These are phyloP conservation scores for Sporothrix protearum DNA, from an alignment of 2,329 filamentous ascomycete genomes.

Conservation along the genomic window DNA sequence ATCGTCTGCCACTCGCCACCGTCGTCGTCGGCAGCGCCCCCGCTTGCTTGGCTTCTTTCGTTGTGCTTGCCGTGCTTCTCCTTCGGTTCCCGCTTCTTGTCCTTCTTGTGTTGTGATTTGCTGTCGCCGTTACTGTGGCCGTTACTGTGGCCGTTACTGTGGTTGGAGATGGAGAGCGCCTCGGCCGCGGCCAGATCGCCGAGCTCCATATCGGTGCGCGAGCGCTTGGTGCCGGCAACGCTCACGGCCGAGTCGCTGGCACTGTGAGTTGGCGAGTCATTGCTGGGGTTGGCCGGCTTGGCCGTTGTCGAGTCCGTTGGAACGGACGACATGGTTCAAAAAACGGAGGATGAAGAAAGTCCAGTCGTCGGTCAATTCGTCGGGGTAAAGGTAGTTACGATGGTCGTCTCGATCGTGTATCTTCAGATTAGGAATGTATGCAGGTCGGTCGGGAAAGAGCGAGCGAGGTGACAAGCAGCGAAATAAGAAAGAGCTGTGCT, in stretches of 20 bases:
- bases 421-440: neutral
- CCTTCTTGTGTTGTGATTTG: neutral
- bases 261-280: neutral
- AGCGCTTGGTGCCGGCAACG: conserved; percentile 17
- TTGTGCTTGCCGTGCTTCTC: neutral
- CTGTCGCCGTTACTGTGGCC: neutral
- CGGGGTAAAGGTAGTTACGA: neutral
- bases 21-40: conserved; percentile 27
- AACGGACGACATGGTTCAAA: conserved; percentile 13
- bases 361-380: neutral
- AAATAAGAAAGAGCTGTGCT: neutral
- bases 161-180: neutral
- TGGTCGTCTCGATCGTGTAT: neutral
- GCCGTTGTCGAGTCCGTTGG: conserved; percentile 7
- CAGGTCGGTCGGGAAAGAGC: neutral
- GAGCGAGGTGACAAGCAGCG: neutral
- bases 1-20: conserved; percentile 52
- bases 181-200: neutral
- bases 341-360: neutral
- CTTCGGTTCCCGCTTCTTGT: conserved; percentile 1
- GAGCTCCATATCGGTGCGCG: conserved; percentile 19
- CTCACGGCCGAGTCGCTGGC: neutral
- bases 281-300: neutral
- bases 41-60: neutral
- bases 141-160: too few species aligned